Base-by-base conservation (phyloP, 306 rosid genomes). In the Myrica gale region DNA sequence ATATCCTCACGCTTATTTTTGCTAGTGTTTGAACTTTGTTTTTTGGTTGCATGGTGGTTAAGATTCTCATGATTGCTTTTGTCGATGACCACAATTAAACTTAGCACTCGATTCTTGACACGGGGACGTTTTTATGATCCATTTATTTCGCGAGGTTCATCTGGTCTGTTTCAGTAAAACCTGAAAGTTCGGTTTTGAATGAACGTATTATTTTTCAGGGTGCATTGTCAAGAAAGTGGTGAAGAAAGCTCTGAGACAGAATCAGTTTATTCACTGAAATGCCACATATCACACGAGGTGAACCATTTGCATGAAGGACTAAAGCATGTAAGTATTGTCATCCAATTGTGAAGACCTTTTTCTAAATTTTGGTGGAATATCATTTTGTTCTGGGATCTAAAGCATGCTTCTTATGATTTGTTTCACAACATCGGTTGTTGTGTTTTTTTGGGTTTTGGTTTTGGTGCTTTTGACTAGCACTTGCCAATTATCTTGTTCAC, bases 201-300 rank as follows among this genome's bases (percentile, higher is more conserved):
- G 68, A 67, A 82, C 81, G 44, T 75, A 17, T 69, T 76, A 75
- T 48, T 76, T 32, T 48, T 76, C 80, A 96, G 99, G 95, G 83
- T 87, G 70, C 90, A 90, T 84, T 96, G 99, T 80, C 81, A 85
- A 84, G 99, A 96, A 87, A 92, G 98, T 86, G 91, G 86, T 71
- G 99, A 96, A 88, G 99, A 96, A 82, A 96, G 97, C 90, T 87
- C 97, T 47, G 99, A 96, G 91, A 66, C 92, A 79, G 99, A 96
- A 82, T 88, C 98, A 32, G 98, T 92, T 79, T 90, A 89, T 88
- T 87, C 99, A 50, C 98, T 96, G 71, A 96, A 96, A 82, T 96
- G 99, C 86, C 98, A 96, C 89, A 96, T 96, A 85, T 96, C 98
- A 0, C 99, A 96, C 0, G 99, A 96, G 75, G 99, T 96, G 87